These are phyloP conservation scores for Curvularia hawaiiensis DNA, from an alignment of 2,329 filamentous ascomycete species.

Conservation along the genomic window DNA sequence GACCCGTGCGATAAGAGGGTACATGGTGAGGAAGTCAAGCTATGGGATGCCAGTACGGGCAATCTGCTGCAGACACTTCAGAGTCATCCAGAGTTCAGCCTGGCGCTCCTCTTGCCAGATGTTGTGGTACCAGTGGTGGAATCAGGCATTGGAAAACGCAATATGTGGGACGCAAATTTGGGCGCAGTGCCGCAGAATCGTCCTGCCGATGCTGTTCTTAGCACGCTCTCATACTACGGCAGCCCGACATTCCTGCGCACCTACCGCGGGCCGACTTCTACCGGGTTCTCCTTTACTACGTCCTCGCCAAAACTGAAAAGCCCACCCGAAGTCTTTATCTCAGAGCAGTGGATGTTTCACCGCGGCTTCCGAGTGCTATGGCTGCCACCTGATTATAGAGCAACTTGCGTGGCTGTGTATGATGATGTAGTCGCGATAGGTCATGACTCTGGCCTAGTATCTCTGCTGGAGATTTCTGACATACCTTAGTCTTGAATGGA, in stretches of 20 bases:
- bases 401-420: neutral
- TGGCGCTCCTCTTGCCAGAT: no score
- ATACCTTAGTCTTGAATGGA: neutral
- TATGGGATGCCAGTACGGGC: neutral
- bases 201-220: no score
- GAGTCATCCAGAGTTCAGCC: neutral
- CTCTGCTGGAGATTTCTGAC: neutral
- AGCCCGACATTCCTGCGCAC: neutral
- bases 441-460: neutral
- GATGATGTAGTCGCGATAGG: neutral
- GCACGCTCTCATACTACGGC: no score
- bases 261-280: no score
- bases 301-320: neutral
- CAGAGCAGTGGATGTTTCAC: neutral
- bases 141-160: no score
- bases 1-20: no score
- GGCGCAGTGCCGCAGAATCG: no score
- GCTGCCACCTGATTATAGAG: neutral
- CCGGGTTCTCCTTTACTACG: neutral
- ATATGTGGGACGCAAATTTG: no score
- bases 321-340: neutral
- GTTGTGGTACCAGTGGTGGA: no score
- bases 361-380: neutral
- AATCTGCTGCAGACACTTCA: neutral
- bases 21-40: neutral